Percentiles rank a stretch among this genome's conserved stretches.
phyloP scores from a whole-genome alignment of 768 basidiomycete species.

The Leccinum arenicola region DNA sequence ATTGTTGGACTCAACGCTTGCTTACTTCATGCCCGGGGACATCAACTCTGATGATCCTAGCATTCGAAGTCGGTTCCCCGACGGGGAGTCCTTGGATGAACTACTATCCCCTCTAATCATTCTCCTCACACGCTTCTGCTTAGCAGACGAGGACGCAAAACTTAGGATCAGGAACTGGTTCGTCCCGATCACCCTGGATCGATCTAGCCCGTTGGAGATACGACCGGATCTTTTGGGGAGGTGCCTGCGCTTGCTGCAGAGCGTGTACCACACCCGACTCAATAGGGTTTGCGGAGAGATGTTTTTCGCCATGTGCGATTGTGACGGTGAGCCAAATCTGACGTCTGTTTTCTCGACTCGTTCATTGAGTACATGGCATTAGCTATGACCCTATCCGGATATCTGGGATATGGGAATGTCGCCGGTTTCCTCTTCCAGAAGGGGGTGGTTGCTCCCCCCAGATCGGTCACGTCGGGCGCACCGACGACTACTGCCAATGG shows the following conservation, averaged over 20 bases:
- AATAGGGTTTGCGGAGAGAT: conserved; percentile 84
- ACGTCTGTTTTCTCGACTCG: not conserved
- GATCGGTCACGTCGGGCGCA: conserved; percentile 31
- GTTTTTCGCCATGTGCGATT: conserved; percentile 79
- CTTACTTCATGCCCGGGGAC: conserved; percentile 64
- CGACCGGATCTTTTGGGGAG: conserved; percentile 75
- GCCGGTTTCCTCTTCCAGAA: conserved; percentile 94
- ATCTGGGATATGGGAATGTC: conserved; percentile 93
- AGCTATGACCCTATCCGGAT: conserved; percentile 72
- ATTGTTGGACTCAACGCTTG: conserved; percentile 57
- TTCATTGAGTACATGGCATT: conserved; percentile 1
- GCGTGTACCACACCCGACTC: conserved; percentile 68
- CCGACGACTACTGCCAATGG: conserved; percentile 35
- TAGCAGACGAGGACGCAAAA: conserved; percentile 58
- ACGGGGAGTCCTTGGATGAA: conserved; percentile 69
- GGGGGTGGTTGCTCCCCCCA: conserved; percentile 66
- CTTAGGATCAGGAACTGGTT: conserved; percentile 61
- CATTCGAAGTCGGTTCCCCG: conserved; percentile 44
- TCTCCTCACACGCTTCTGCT: conserved; percentile 68
- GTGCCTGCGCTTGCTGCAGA: conserved; percentile 71
- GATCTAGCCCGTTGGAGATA: conserved; percentile 69
- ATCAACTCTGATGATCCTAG: conserved; percentile 61
- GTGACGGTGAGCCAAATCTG: conserved; percentile 49
- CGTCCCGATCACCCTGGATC: conserved; percentile 77
- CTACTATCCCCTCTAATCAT: conserved; percentile 72